Percentiles rank a stretch among this genome's conserved stretches.
Evolutionary conservation across 1,139 yeast genomes (phyloP).

Genomic region (Candida pseudoviswanathii): DNA sequence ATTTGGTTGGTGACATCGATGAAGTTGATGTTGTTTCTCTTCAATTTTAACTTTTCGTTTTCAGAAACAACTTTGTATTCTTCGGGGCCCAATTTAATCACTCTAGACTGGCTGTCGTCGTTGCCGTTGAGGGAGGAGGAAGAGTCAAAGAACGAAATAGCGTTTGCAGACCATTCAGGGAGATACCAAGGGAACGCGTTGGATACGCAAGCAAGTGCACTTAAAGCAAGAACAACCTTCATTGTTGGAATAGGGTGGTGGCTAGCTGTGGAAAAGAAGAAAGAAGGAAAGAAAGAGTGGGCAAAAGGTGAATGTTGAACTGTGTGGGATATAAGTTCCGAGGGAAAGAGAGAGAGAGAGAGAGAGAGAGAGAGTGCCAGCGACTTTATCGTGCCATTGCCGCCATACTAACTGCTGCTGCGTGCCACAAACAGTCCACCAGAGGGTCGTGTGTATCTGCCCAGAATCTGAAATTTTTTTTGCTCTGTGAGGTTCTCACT

Average conservation of each 20-base stretch:
- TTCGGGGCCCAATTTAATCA: slow-evolving; percentile 42
- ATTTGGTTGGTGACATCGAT: slow-evolving; percentile 67
- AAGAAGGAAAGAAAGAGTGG: background rate
- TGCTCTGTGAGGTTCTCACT: background rate
- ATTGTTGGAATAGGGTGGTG: slow-evolving; percentile 2
- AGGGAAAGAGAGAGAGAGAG: too few relatives aligned
- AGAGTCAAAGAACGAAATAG: slow-evolving; percentile 10
- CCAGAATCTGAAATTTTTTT: background rate
- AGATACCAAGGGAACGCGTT: slow-evolving; percentile 19
- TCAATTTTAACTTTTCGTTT: slow-evolving; percentile 54
- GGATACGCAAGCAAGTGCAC: slow-evolving; percentile 11
- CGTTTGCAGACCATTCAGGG: slow-evolving; percentile 12
- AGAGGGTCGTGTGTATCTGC: background rate
- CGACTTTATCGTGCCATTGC: background rate
- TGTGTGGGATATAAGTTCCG: too few relatives aligned
- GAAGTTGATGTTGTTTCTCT: slow-evolving; percentile 57
- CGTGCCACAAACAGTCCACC: background rate
- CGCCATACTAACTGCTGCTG: too few relatives aligned
- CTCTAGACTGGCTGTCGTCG: slow-evolving; percentile 21
- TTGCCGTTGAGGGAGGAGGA: slow-evolving; percentile 7
- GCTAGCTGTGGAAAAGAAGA: background rate
- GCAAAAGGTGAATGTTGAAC: background rate
- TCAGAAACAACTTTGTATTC: slow-evolving; percentile 52
- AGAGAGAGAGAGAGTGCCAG: too few relatives aligned
- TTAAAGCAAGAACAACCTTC: slow-evolving; percentile 10